Evolutionary conservation across 1,284 basidiomycete species (phyloP), one percentile per base, ranked within the genome.

Genomic region (Cutaneotrichosporon daszewskae): DNA sequence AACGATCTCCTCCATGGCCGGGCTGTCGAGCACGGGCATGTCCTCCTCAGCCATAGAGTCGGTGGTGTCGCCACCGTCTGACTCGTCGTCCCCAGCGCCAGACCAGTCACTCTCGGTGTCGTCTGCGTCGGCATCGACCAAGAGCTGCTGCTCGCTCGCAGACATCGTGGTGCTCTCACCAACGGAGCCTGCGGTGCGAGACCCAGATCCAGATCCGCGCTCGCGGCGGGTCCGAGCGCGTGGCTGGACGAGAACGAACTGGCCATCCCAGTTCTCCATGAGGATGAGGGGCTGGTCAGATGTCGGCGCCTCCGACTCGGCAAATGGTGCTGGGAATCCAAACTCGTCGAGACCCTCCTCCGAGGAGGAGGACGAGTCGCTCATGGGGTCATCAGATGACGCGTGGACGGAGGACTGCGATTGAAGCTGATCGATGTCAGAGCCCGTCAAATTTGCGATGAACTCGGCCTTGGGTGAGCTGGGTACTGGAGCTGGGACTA

Each of bases 251-350:
- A 68, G 58, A 3, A 67, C 64, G 18, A 66, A 60, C 46, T 67
- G 59, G 10, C 67, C 67, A 26, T 67, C 63, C 67, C 67, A 69
- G 44, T 69, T 64, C 53, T 69, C 64, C 67, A 69, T 69, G 20
- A 69, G 53, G n/a, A 69, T 55, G 10, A 69, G 52, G 16, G 59
- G 59, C 12, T 47, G 47, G 24, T 55, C 51, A 2, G 42, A 44
- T 4, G 35, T 39, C 9, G 43, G 38, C 17, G 37, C 31, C 17
- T 40, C 31, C 11, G 43, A 37, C 10, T 58, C 49, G 17, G 41
- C 45, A 27, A 49, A 50, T 17, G 54, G 51, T 4, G 58, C 46
- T 0, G 65, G 61, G 42, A 66, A 63, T n/a, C 67, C 65, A 47
- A 66, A 69, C 47, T 66, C 65, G 52, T 69, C 67, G 13, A 66